Base-by-base conservation (phyloP, 2,329 filamentous ascomycete species). In the Penicillium sp. region DNA sequence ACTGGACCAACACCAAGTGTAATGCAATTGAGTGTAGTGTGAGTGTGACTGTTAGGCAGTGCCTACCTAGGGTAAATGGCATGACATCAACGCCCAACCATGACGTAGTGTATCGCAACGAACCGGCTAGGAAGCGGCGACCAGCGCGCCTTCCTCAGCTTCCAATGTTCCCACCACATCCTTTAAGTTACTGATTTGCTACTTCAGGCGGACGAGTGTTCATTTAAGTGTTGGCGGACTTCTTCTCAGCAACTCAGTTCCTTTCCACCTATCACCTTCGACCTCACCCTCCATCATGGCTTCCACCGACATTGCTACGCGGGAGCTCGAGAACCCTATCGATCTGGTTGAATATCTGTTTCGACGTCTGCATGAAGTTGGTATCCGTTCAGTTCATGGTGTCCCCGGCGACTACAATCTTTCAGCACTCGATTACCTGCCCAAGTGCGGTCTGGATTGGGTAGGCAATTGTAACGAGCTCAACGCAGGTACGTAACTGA, bases 401-500 rank as follows among this genome's bases (percentile, higher is more conserved):
- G 71, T 82, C 15, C 80, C 80, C 21, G 80, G 73, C 15, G 88
- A 91, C 71, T 90, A 87, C 74, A 90, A 90, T 67, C 78, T 90
- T 42, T 75, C 75, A 8, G 78, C 81, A 21, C 72, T 85, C 48
- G 83, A 85, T 66, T 84, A 84, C 60, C 67, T 85, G 15, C 72
- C 79, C 20, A 80, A 80, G 49, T 73, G 70, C 42, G 81, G 76
- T 12, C 69, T 85, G 18, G 67, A 76, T 39, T 85, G 83, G 83
- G 80, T 84, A 3, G 83, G 83, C 55, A 85, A 84, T 63, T 80
- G 77, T 66, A 85, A 85, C 67, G 83, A 85, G 66, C 75, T 85
- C 46, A 84, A 84, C 66, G 81, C 80, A 47, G 79, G 79, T 80
- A 71, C 47, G 65, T 26, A n/a, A n/a, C n/a, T n/a, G n/a, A n/a